Evolutionary conservation across 2,329 filamentous ascomycete species (phyloP), one percentile per base, ranked within the genome.

Genomic region (Coniochaeta hoffmannii): DNA sequence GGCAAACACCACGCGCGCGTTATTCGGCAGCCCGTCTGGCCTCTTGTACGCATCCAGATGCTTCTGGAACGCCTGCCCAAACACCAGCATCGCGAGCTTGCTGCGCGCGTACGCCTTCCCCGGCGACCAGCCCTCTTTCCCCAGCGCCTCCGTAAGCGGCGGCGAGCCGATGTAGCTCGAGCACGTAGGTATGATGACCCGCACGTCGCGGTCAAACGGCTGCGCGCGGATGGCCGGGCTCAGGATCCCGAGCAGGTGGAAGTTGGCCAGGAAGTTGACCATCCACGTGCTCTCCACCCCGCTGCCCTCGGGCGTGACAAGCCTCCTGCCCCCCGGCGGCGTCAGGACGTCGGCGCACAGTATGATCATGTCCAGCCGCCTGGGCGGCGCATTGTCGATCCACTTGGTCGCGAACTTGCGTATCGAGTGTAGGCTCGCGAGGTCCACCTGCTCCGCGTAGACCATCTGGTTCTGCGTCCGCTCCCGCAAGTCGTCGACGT

Each of bases 381-480:
- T 81, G 9, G 92, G 90, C 2, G 94, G 93, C 22, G 89, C 83
- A 69, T 97, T 97, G 70, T 99, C 93, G 61, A 99, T 90, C 93
- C 95, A 99, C 75, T 90, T 93, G 0, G 94, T 99, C 12, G 94
- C 94, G 69, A 99, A 99, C 59, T 86, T 80, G 36, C 94, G 88
- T 63, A 99, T 87, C 69, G 89, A 95, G 69, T 96, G 85, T n/a
- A 99, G 77, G 15, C 88, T 93, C 12, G 87, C 75, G 28, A 99
- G 82, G 67, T 99, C 91, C 63, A 96, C 90, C 72, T 96, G 89
- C 71, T 99, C 94, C 57, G 94, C 91, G 65, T 96, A 97, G 63
- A 99, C 90, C 66, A 99, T 79, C 57, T 92, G 79, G 72, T 97
- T 97, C 31, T 82, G 80, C 8, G 90, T 90, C 54, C 80, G 77